Conservation (phyloP, 371 early-diverging fungal genomes). For the Lichtheimia ramosa region DNA sequence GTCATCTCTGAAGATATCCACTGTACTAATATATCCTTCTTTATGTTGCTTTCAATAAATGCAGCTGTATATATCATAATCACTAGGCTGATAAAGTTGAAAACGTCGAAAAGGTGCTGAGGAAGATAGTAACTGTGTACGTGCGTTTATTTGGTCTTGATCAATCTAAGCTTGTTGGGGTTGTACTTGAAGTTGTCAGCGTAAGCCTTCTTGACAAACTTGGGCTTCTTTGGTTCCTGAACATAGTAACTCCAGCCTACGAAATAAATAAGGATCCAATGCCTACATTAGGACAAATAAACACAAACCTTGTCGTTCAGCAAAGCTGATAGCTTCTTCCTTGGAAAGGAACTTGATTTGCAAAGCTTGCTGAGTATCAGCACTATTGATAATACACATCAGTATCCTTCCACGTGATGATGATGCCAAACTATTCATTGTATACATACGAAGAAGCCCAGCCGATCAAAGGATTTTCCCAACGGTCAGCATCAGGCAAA, state of each 20-base stretch:
- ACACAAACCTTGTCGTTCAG: constrained; percentile 82
- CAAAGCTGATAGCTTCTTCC: constrained; percentile 91
- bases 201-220: constrained; percentile 80
- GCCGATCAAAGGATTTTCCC: constrained; percentile 94
- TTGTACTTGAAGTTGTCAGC: constrained; percentile 89
- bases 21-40: background rate
- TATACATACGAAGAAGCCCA: constrained; percentile 83
- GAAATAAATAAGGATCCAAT: background rate
- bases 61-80: too few relatives aligned
- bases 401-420: background rate
- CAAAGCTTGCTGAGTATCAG: constrained; percentile 85
- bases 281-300: too few relatives aligned
- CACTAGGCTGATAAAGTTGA: too few relatives aligned
- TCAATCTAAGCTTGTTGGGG: constrained; percentile 71
- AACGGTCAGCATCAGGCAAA: constrained; percentile 73
- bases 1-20: constrained; percentile 5
- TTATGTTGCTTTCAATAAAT: too few relatives aligned
- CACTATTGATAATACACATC: constrained; percentile 31
- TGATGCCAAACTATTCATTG: too few relatives aligned
- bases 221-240: constrained; percentile 78
- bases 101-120: too few relatives aligned
- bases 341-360: constrained; percentile 82
- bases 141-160: constrained; percentile 78
- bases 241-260: constrained; percentile 84
- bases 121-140: too few relatives aligned